Evolutionary conservation across 768 basidiomycete genomes (phyloP).

Genomic region (Omphalotus guepiniiformis): DNA sequence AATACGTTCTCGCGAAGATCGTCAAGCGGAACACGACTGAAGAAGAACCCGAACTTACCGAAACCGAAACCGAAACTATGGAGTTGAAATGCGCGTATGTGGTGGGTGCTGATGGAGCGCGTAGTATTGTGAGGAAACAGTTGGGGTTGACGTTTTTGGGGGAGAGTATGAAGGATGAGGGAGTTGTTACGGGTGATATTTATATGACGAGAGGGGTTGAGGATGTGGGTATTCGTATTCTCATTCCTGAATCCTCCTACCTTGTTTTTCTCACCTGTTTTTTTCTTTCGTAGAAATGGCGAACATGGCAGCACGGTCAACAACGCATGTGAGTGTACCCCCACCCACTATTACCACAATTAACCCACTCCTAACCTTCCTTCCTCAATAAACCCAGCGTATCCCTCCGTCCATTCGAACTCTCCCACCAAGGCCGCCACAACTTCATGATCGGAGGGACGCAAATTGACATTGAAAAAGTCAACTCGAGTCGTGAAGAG

Average conservation of each 20-base stretch:
- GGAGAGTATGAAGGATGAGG: slow-evolving; percentile 26
- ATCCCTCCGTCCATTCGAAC: too few species aligned
- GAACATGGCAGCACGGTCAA: too few species aligned
- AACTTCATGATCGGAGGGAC: not conserved
- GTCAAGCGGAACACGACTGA: slow-evolving; percentile 8
- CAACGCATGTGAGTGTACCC: too few species aligned
- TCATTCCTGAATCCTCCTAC: not conserved
- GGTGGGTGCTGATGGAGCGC: slow-evolving; percentile 39
- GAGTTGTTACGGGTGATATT: slow-evolving; percentile 32
- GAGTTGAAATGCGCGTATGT: slow-evolving; percentile 20
- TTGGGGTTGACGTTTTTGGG: slow-evolving; percentile 40
- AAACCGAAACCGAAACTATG: slow-evolving; percentile 21
- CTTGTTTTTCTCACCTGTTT: too few species aligned
- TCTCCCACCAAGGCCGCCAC: too few species aligned
- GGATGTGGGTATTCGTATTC: not conserved
- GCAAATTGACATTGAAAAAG: slow-evolving; percentile 7
- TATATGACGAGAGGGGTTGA: slow-evolving; percentile 7
- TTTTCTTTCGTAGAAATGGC: too few species aligned
- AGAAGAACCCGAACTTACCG: slow-evolving; percentile 19
- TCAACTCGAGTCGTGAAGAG: slow-evolving; percentile 17
- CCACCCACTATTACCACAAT: too few species aligned
- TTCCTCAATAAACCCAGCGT: too few species aligned
- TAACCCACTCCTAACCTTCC: too few species aligned
- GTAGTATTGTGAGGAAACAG: slow-evolving; percentile 32
- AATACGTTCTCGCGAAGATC: slow-evolving; percentile 26